phyloP scores from a whole-genome alignment of 2,329 filamentous ascomycete species.

The Pezizomycotina sp. region DNA sequence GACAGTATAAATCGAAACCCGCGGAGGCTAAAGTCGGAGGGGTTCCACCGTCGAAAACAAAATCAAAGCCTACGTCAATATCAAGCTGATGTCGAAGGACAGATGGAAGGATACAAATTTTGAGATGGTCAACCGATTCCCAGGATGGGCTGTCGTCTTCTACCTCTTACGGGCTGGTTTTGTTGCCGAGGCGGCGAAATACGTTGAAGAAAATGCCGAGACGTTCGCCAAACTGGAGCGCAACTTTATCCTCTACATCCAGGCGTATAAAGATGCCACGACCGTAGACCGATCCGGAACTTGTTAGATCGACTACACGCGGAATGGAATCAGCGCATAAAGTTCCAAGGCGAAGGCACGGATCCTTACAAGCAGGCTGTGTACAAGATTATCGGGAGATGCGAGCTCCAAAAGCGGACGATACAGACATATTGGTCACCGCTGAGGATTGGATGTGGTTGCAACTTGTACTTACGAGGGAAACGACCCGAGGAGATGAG shows the following conservation, averaged over 20 bases:
- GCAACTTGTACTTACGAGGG: constrained; percentile 51
- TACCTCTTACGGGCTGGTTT: constrained; percentile 77
- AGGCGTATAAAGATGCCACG: constrained; percentile 57
- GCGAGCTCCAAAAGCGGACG: constrained; percentile 48
- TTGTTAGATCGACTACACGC: constrained; percentile 75
- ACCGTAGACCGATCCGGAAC: constrained; percentile 60
- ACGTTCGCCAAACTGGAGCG: constrained; percentile 83
- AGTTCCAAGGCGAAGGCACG: constrained; percentile 70
- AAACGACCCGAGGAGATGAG: constrained; percentile 46
- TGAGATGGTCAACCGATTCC: constrained; percentile 24
- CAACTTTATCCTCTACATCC: constrained; percentile 75
- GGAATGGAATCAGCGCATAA: constrained; percentile 71
- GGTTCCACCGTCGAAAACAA: constrained; percentile 72
- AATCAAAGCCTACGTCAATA: constrained; percentile 67
- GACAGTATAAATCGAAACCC: constrained; percentile 64
- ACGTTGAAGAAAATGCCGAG: constrained; percentile 61
- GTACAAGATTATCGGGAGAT: constrained; percentile 88
- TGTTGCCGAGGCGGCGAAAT: constrained; percentile 66
- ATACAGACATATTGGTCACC: constrained; percentile 45
- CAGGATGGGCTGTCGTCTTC: constrained; percentile 72
- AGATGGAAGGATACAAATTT: constrained; percentile 24
- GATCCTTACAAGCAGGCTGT: constrained; percentile 95
- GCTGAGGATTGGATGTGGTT: constrained; percentile 59
- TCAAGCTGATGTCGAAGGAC: constrained; percentile 21
- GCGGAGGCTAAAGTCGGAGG: constrained; percentile 80